Evolutionary conservation across 1,139 yeast species (phyloP), one percentile per base, ranked within the genome.

Genomic region (Hyphopichia fennica): DNA sequence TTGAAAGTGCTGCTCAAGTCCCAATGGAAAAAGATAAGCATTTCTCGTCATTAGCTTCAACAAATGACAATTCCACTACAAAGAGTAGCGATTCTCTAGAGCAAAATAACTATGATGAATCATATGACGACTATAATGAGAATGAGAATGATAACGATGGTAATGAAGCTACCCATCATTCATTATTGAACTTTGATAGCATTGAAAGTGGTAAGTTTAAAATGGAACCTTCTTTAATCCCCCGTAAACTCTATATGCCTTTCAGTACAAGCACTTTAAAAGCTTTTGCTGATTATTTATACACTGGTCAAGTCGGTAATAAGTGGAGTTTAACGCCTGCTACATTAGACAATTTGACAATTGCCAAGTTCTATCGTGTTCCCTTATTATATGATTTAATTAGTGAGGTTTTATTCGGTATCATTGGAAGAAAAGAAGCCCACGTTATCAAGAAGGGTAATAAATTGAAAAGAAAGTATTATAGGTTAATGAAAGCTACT

Each of bases 291-390:
- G 93, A 86, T 53, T 86, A 81, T 58, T 69, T 86, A 46, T 84
- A 83, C 54, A 85, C 91, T 7, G 95, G 93, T 1, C 90, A 85
- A 60, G 78, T 86, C 28, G 89, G 88, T 28, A 81, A 83, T 45
- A 82, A 79, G 51, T 85, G 91, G 91, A 62, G 74, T 13, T 62
- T 85, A 29, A 69, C 77, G 2, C 91, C 91, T 0, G 82, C 87
- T 0, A 77, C 87, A 0, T 68, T 84, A 42, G 90, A 85, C 49
- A 72, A 82, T 41, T 67, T 85, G 50, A 62, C 81, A 23, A 71
- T 84, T 51, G 76, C 89, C 2, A 82, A 82, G 50, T 73, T 79
- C 46, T 84, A 80, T 54, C 81, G 81, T 46, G 75, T 86, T 16
- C 91, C 91, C 1, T 63, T 85, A 43, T 63, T 86, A 30, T 84